Evolutionary conservation across 2,329 filamentous ascomycete species (phyloP), one percentile per base, ranked within the genome.

Genomic region (Fusarium sp.): DNA sequence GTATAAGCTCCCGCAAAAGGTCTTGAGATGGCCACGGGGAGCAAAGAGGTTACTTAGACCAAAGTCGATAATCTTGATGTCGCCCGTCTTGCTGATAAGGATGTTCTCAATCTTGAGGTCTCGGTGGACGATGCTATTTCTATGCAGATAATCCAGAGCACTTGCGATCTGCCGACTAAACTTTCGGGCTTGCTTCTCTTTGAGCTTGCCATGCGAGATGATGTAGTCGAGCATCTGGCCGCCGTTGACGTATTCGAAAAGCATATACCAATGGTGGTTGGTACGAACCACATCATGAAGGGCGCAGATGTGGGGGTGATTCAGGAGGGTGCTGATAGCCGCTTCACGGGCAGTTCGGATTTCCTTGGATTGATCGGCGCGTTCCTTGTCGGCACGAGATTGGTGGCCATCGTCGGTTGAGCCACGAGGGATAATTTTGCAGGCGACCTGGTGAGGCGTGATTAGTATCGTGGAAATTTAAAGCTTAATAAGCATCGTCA

Each of bases 161-260:
- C 96, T 98, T 39, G 96, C 95, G 75, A 99, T 98, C 84, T 99
- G 96, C 45, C 96, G 93, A 75, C 94, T 97, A 82, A 99, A 99
- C 82, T 98, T 98, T 79, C 96, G 92, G 14, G 96, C 96, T 83
- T 98, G 96, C 84, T 98, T 98, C 85, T 99, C 96, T 87, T 98
- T 98, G 73, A 99, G 87, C 79, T 97, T 94, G 66, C 96, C 96
- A 80, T 99, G 96, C 8, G 95, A 98, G 81, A 99, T 99, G 82
- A 99, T 99, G 84, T 98, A 99, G 85, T 99, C 96, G 70, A 99
- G 91, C 96, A 99, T 98, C 84, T 99, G 96, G 24, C 96, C 96
- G 54, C 96, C 96, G 80, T 99, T 98, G 83, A 99, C 96, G 82
- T 96, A 98, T 85, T 99, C 96, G 80, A 98, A 99, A 58, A 99